phyloP scores from a whole-genome alignment of 257 asterid genomes.

The Solanum chiquidenum region DNA sequence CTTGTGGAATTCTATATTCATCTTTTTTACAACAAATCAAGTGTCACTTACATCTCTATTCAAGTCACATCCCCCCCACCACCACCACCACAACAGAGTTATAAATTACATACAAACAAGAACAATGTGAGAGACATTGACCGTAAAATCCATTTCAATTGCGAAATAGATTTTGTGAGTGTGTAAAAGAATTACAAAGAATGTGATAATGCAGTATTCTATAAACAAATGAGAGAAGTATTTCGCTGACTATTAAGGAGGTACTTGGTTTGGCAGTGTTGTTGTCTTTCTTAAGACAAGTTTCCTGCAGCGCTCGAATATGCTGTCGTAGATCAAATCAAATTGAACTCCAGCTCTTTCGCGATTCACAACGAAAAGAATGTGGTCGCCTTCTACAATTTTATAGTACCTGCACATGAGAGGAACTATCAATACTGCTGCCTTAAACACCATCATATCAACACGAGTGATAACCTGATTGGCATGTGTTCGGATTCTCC shows the following conservation, averaged over 20 bases:
- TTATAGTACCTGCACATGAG: conserved; percentile 65
- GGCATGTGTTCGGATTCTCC: neutral
- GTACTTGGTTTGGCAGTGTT: conserved; percentile 39
- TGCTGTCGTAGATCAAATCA: conserved; percentile 83
- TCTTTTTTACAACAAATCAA: neutral
- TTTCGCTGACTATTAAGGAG: conserved; percentile 3
- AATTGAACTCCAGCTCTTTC: conserved; percentile 91
- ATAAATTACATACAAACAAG: neutral
- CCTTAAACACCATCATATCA: neutral
- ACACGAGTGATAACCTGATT: neutral
- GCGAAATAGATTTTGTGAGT: neutral
- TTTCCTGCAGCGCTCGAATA: conserved; percentile 85
- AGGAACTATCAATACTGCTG: neutral
- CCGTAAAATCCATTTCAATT: neutral
- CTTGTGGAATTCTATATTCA: neutral
- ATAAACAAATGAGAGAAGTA: neutral
- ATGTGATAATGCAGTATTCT: neutral
- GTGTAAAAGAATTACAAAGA: neutral
- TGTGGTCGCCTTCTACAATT: conserved; percentile 85
- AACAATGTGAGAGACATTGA: neutral
- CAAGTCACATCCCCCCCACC: neutral
- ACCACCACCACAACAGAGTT: neutral
- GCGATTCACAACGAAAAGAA: conserved; percentile 74
- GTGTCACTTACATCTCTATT: neutral
- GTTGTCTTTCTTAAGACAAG: conserved; percentile 58